Base-by-base conservation (phyloP, 2,329 filamentous ascomycete genomes). In the Reticulascus tulasneorum region DNA sequence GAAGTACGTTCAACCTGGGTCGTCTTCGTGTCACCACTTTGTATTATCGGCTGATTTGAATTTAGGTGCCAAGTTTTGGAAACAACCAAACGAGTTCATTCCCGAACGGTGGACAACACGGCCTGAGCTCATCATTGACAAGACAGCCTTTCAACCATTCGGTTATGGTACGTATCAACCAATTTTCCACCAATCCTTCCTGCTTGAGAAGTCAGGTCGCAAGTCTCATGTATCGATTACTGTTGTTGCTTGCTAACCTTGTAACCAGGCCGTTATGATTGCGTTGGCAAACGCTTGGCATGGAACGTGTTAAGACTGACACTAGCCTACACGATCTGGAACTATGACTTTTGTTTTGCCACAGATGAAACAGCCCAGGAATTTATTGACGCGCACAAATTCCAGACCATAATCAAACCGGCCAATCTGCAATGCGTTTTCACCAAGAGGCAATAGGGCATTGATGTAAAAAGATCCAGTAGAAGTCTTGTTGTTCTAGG, bases 101-200 rank as follows among this genome's bases (percentile, higher is more conserved):
- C 48, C 48, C 5, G 49, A 51, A 40, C 45, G 49, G n/a, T 51
- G 48, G 49, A 49, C 44, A 0, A 43, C 40, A 4, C 33, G 43
- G 2, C 45, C 45, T 2, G 49, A 51, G 1, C 23, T 51, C 6
- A 32, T 50, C 9, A 41, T 46, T 8, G 42, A 50, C 13, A 42
- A 29, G 4, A 42, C 45, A 9, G 43, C 46, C 2, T 50, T 40
- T 8, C 22, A 35, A 8, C 37, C 35, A 0, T 43, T 46, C 12
- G 21, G 29, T 6, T 41, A 29, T 10, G 38, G 38, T 40, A 9
- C n/a, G n/a, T n/a, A n/a, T n/a, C n/a, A n/a, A n/a, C n/a, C n/a
- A n/a, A n/a, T n/a, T n/a, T n/a, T n/a, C n/a, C n/a, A n/a, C n/a
- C n/a, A n/a, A n/a, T n/a, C n/a, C n/a, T n/a, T n/a, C n/a, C n/a